Evolutionary conservation across 140 eudicot genomes (phyloP).

Genomic region (Ambrosia hybrid): DNA sequence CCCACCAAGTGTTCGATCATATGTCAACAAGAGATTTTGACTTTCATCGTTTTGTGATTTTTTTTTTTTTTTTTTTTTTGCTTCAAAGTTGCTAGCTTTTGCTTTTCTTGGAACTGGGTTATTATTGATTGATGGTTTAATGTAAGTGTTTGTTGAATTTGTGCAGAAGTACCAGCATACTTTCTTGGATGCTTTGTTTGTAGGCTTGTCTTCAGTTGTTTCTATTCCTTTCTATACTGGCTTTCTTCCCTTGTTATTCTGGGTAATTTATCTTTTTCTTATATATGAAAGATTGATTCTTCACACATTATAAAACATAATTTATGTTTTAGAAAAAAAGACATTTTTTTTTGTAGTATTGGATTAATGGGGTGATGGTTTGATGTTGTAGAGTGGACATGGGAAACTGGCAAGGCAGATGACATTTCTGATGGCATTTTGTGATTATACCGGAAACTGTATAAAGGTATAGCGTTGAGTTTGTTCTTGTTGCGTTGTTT

Average conservation of each 20-base stretch:
- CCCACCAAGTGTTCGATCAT: conserved; percentile 27
- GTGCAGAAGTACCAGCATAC: conserved; percentile 84
- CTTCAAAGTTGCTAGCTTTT: background rate
- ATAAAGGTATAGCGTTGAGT: conserved; percentile 57
- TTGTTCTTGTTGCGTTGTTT: background rate
- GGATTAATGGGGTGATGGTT: conserved; percentile 10
- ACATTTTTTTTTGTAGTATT: background rate
- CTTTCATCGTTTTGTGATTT: no score
- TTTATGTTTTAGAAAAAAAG: background rate
- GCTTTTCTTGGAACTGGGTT: background rate
- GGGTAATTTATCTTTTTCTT: conserved; percentile 49
- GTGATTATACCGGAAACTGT: conserved; percentile 88
- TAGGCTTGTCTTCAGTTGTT: conserved; percentile 81
- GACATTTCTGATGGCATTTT: conserved; percentile 92
- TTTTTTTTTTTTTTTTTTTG: background rate
- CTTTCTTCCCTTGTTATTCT: conserved; percentile 90
- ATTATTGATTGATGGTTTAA: conserved; percentile 4
- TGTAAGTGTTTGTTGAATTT: conserved; percentile 16
- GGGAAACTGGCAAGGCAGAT: conserved; percentile 94
- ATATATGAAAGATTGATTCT: background rate
- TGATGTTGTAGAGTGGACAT: conserved; percentile 85
- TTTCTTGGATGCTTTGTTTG: conserved; percentile 64
- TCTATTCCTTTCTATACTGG: conserved; percentile 97
- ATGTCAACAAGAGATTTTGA: conserved; percentile 15
- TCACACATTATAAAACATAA: background rate